Evolutionary conservation across 768 basidiomycete species (phyloP), one percentile per base, ranked within the genome.

Genomic region (Lactarius pseudohatsudake): DNA sequence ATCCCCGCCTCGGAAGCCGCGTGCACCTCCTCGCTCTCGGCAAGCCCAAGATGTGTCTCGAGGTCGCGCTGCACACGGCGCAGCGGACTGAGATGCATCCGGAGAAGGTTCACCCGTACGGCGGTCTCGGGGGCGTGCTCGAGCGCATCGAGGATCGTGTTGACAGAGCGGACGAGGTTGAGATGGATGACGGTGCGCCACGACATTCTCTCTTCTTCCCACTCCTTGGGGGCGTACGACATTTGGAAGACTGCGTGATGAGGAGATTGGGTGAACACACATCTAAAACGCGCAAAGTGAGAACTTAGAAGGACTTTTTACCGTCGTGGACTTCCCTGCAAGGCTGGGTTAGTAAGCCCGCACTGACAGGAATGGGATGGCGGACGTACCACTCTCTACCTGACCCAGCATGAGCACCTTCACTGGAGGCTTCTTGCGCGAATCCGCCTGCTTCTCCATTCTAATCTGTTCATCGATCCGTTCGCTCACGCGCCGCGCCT

Each of bases 181-280:
- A 93, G 85, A 66, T 90, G 90, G 18, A 93, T 83, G 60, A 92
- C 87, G 0, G 86, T 80, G 38, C 89, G 84, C 91, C 91, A 93
- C 40, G 87, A 86, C n/a, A 82, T 78, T n/a, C 89, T 86, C 72
- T 93, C 90, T 57, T 79, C 79, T 58, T 81, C 81, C 84, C 89
- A 91, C 8, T 56, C 56, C 45, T 61, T 60, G 13, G 40, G 64
- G 18, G 57, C 64, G 43, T 53, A 50, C 26, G 64, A 34, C 65
- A 66, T 62, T 57, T 66, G 60, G 36, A 66, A 66, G 47, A 58
- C 65, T 66, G 47, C 3, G 32, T 22, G 18, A 3, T n/a, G 26
- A 45, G 36, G 47, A 5, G 32, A 9, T 34, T 1, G 28, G 7
- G 57, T 66, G 45, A 66, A 61, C 30, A 36, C 20, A 22, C 32